Conservation (phyloP, 441 rosid species). For the Viola pubescens region DNA sequence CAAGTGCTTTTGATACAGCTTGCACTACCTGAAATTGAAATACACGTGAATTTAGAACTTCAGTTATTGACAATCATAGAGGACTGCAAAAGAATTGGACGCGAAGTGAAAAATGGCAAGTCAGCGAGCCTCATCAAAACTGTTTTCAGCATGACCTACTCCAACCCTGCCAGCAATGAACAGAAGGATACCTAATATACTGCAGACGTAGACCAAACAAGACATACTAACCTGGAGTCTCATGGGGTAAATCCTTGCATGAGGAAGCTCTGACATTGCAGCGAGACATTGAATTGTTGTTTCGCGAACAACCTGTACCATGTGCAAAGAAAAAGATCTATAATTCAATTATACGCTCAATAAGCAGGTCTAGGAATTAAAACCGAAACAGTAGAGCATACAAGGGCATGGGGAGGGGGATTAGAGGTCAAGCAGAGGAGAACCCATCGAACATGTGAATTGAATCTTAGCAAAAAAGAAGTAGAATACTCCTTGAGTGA, state of each 20-base stretch:
- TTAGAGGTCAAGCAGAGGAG: too few relatives aligned
- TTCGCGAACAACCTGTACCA: constrained; percentile 64
- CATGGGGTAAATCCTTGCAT: constrained; percentile 61
- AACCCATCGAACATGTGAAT: not conserved
- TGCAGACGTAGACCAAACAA: not conserved
- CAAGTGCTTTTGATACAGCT: constrained; percentile 54
- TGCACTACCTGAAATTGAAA: constrained; percentile 41
- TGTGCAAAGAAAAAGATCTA: not conserved
- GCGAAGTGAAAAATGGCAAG: too few relatives aligned
- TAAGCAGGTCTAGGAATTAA: too few relatives aligned
- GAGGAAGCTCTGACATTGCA: constrained; percentile 64
- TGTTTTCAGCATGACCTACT: not conserved
- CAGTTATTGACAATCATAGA: not conserved
- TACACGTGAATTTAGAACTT: not conserved
- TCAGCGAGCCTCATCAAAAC: too few relatives aligned
- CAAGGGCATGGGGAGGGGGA: too few relatives aligned
- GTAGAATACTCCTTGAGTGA: not conserved
- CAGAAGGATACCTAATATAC: too few relatives aligned
- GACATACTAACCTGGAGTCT: constrained; percentile 49
- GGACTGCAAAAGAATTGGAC: not conserved
- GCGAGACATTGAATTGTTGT: constrained; percentile 77
- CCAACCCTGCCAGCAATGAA: not conserved
- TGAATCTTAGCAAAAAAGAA: not conserved
- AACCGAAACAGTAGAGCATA: too few relatives aligned
- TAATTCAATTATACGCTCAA: too few relatives aligned